Evolutionary conservation across 2,329 filamentous ascomycete genomes (phyloP), one percentile per base, ranked within the genome.

Genomic region (Verticillium zaregamsianum): DNA sequence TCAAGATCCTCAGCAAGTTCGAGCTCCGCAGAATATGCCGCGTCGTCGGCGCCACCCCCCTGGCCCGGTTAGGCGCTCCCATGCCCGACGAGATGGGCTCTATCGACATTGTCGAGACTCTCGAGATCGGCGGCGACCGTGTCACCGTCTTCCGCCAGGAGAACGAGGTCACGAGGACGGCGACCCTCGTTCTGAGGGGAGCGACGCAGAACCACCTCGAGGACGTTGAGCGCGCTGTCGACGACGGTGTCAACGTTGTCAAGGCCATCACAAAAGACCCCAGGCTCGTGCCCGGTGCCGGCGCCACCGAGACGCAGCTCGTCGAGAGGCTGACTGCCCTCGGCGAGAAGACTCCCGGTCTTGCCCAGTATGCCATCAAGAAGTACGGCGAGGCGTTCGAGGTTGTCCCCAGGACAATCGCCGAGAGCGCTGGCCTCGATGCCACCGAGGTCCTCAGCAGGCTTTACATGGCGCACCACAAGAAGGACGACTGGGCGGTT

Each of bases 71-170:
- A 57, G 95, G 95, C 66, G 95, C 96, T 17, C 95, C 95, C 55
- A 99, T 99, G 95, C 95, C 96, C n/a, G 95, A 99, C 69, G 95
- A 99, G 83, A 98, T 97, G 93, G 95, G 95, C 67, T 90, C 80
- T 70, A 88, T 99, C 66, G 95, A 99, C 74, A 78, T 99, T 62
- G 95, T 99, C 35, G 95, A 99, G 84, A 98, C 96, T 1, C 85
- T 96, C 55, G 95, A 99, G 79, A 98, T 99, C 74, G 95, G 95
- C 66, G 95, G 95, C 69, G 95, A 99, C 81, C 90, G 95, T 65
- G 96, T 99, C 63, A 99, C 95, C 52, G 94, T 99, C 63, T 99
- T 99, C 86, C 86, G 96, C 71, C 95, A 99, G 83, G 95, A 99
- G 76, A 89, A 92, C 72, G 92, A 97, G 70, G 86, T 89, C 61